These are phyloP conservation scores for Sarcodon sp. DNA, from an alignment of 768 basidiomycete species.

Conservation along the genomic window DNA sequence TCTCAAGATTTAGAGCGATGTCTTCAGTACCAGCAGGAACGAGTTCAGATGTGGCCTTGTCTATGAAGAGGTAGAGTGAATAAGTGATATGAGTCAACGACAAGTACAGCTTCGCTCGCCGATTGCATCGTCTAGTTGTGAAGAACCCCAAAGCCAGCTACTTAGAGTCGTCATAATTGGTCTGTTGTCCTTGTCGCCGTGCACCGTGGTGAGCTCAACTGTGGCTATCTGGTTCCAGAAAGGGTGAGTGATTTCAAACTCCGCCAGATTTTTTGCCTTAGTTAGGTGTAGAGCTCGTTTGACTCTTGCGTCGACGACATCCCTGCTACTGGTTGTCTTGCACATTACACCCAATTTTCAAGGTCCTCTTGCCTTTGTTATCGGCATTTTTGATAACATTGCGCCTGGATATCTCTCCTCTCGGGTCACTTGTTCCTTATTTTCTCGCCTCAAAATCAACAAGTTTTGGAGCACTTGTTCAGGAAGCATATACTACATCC, in stretches of 20 bases:
- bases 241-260: neutral
- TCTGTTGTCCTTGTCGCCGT: slow-evolving; percentile 5
- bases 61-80: slow-evolving; percentile 23
- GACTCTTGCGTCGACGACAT: neutral
- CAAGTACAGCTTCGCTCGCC: slow-evolving; percentile 31
- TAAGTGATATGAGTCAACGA: neutral
- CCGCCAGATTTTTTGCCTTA: slow-evolving; percentile 1
- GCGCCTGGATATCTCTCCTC: too few species aligned
- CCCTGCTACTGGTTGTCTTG: too few species aligned
- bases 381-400: too few species aligned
- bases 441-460: too few species aligned
- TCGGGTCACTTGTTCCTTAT: too few species aligned
- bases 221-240: neutral
- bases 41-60: slow-evolving; percentile 90
- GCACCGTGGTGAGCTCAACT: slow-evolving; percentile 1
- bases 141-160: slow-evolving; percentile 70
- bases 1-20: slow-evolving; percentile 87
- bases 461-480: too few species aligned
- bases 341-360: too few species aligned
- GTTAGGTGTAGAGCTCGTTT: neutral
- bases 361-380: too few species aligned
- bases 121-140: slow-evolving; percentile 72
- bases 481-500: neutral
- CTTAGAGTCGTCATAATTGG: slow-evolving; percentile 34
- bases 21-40: slow-evolving; percentile 77